Evolutionary conservation across 306 rosid species (phyloP).

Genomic region (Purshia tridentata): DNA sequence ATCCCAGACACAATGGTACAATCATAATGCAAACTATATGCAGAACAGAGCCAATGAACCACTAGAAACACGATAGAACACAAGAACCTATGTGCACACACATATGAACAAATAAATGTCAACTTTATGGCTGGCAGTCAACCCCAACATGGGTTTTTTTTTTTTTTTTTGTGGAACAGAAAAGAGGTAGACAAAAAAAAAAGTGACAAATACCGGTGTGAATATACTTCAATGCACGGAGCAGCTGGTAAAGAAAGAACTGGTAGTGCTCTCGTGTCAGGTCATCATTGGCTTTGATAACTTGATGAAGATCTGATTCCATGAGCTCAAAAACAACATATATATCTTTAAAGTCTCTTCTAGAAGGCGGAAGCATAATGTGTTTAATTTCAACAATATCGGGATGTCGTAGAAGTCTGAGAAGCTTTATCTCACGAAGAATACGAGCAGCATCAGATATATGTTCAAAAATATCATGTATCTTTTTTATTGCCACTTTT

Average conservation of each 20-base stretch:
- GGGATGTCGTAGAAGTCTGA: slow-evolving; percentile 90
- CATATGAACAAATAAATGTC: not conserved
- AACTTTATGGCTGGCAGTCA: not conserved
- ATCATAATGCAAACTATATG: not conserved
- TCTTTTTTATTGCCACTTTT: slow-evolving; percentile 92
- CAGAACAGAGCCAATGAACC: not conserved
- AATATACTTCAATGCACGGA: slow-evolving; percentile 92
- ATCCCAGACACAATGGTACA: not conserved
- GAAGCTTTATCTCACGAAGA: slow-evolving; percentile 97
- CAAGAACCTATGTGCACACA: not conserved
- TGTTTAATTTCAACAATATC: slow-evolving; percentile 97
- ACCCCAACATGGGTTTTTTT: not conserved
- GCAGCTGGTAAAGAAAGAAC: slow-evolving; percentile 92
- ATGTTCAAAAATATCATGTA: slow-evolving; percentile 89
- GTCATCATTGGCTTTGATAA: slow-evolving; percentile 88
- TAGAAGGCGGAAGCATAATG: slow-evolving; percentile 84
- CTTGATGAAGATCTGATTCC: slow-evolving; percentile 99
- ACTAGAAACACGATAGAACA: not conserved
- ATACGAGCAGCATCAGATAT: slow-evolving; percentile 94
- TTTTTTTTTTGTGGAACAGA: too few relatives aligned
- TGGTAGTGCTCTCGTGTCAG: slow-evolving; percentile 89
- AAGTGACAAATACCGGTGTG: slow-evolving; percentile 62
- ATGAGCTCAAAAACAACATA: slow-evolving; percentile 94
- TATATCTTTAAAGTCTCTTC: slow-evolving; percentile 82
- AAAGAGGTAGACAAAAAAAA: not conserved